Conservation (phyloP, 228 moss, liverwort and hornwort species). For the Sphagnum magellanicum region DNA sequence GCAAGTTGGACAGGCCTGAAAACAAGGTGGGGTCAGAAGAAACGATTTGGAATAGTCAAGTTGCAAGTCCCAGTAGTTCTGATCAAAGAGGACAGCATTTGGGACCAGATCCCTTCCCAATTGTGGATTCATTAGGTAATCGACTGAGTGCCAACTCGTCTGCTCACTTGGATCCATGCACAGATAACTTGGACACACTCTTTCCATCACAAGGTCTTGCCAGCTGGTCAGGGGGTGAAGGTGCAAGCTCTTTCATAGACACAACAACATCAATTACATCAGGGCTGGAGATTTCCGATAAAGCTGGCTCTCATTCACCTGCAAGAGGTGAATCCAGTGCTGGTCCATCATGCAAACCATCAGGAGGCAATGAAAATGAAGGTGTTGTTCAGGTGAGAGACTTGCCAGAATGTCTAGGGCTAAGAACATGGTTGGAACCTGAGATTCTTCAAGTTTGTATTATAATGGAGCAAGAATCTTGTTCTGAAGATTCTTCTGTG, state of each 20-base stretch:
- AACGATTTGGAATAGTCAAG: too few relatives aligned
- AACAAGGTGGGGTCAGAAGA: too few relatives aligned
- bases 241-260: constrained; percentile 31
- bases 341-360: constrained; percentile 17
- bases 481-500: too few relatives aligned
- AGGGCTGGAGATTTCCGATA: constrained; percentile 6
- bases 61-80: background rate
- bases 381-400: constrained; percentile 23
- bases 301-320: constrained; percentile 15
- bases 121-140: background rate
- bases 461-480: too few relatives aligned
- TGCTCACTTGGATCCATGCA: constrained; percentile 7
- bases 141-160: constrained; percentile 5
- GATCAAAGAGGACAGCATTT: background rate
- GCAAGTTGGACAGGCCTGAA: background rate
- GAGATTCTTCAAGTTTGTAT: too few relatives aligned
- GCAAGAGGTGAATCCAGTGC: constrained; percentile 13
- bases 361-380: constrained; percentile 20
- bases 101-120: background rate
- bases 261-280: too few relatives aligned
- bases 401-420: background rate
- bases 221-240: constrained; percentile 30
- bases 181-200: constrained; percentile 36
- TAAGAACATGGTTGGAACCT: background rate
- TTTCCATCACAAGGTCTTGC: constrained; percentile 51